These are phyloP conservation scores for Sclerotinia spermophila DNA, from an alignment of 2,329 filamentous ascomycete genomes.

Conservation along the genomic window DNA sequence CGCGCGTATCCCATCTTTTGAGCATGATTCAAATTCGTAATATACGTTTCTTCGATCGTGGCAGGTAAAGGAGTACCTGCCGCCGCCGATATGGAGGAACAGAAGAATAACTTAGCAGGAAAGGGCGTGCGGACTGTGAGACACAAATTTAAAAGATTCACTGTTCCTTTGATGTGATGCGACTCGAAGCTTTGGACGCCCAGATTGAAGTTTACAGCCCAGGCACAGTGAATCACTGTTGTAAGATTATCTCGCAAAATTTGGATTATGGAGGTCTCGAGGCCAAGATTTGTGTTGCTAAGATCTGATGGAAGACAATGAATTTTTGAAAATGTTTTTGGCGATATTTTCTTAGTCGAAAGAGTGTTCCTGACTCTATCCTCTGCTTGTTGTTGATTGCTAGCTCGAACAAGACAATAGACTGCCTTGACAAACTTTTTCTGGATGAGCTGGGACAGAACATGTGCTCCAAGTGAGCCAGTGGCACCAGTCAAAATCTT, in stretches of 20 bases:
- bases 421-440: slow-evolving; percentile 18
- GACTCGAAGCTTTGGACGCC: slow-evolving; percentile 48
- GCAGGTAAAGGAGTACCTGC: slow-evolving; percentile 34
- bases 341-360: slow-evolving; percentile 14
- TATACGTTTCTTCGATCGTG: slow-evolving; percentile 38
- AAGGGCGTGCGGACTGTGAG: slow-evolving; percentile 33
- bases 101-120: slow-evolving; percentile 38
- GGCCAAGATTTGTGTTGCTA: slow-evolving; percentile 41
- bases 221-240: slow-evolving; percentile 49
- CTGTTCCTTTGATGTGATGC: slow-evolving; percentile 43
- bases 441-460: slow-evolving; percentile 52
- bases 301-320: slow-evolving; percentile 41
- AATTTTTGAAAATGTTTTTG: slow-evolving; percentile 37
- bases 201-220: slow-evolving; percentile 57
- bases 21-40: slow-evolving; percentile 34
- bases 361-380: slow-evolving; percentile 9
- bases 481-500: slow-evolving; percentile 60
- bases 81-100: slow-evolving; percentile 40
- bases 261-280: slow-evolving; percentile 34
- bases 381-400: not conserved
- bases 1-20: slow-evolving; percentile 50
- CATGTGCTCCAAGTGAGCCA: slow-evolving; percentile 60
- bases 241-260: slow-evolving; percentile 38
- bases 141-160: slow-evolving; percentile 43
- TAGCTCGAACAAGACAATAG: slow-evolving; percentile 49